A percentile compares a stretch with the other conserved stretches of the same genome.
phyloP scores from a whole-genome alignment of 2,329 filamentous ascomycete genomes.

The Celoporthe dispersa region DNA sequence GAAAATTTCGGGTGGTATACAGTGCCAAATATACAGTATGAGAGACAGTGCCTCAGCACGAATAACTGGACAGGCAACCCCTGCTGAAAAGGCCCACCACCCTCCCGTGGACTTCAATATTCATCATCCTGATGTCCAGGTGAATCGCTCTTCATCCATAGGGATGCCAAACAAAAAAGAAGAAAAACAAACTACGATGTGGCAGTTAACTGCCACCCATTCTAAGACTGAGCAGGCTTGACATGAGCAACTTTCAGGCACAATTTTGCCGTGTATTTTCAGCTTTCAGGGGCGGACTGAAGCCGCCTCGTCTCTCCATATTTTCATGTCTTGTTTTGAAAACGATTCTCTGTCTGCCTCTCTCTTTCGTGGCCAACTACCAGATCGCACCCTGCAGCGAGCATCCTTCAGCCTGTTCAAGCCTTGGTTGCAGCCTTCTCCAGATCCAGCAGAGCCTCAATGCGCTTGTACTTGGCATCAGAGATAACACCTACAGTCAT shows the following conservation, averaged over 20 bases:
- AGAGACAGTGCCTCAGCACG: background rate
- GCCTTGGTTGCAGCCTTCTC: conserved; percentile 53
- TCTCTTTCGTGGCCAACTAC: background rate
- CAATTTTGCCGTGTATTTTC: background rate
- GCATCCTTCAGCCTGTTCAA: conserved; percentile 12
- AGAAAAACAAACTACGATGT: background rate
- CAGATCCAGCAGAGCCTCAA: conserved; percentile 70
- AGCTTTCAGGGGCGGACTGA: background rate
- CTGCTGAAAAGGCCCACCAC: background rate
- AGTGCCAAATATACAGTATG: background rate
- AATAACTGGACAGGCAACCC: background rate
- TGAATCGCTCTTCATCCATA: background rate
- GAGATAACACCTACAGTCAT: conserved; percentile 64
- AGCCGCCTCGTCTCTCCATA: background rate
- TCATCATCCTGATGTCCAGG: too few relatives aligned
- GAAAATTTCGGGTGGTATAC: background rate
- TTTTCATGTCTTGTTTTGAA: background rate
- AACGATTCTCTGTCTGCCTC: background rate
- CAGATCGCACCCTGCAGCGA: background rate
- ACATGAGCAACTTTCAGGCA: background rate
- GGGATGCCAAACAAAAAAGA: background rate
- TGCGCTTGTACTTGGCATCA: conserved; percentile 77
- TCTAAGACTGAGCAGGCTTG: background rate
- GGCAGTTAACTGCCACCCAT: background rate
- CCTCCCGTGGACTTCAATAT: background rate